Base-by-base conservation (phyloP, 768 basidiomycete genomes). In the Tricholoma matsutake region DNA sequence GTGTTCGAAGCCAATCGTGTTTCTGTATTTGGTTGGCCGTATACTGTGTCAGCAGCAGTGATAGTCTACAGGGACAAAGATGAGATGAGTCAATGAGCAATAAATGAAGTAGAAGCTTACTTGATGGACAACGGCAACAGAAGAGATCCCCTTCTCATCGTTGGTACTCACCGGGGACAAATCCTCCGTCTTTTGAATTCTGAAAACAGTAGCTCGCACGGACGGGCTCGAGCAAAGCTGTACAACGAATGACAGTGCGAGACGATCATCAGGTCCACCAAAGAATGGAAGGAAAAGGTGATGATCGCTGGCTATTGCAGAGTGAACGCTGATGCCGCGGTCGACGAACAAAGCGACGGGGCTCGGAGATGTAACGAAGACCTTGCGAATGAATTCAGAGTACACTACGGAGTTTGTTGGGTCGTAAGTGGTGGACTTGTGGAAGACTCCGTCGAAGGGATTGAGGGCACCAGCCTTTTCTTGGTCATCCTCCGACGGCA, bases 271-370 rank as follows among this genome's bases (percentile, higher is more conserved):
- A 0, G 94, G 90, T 0, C 96, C 96, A 22, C 96, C 96, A 71
- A 94, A 91, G 83, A 98, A 98, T 0, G 94, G 91, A 11, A 97
- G 68, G 71, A 96, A 86, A 29, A 98, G 68, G 64, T 92, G 91
- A 61, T 88, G 79, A 22, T 66, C 71, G 45, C 53, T 69, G 31
- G 51, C 52, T 4, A 70, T 65, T 1, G 71, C 64, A 49, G 71
- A 66, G 14, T 72, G 67, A 6, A 66, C 59, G 28, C 67, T 68
- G 20, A 81, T 72, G 1, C 88, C 88, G 25, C 88, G 79, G 71
- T 98, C 96, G 60, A 97, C 82, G 71, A 92, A 96, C 35, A 98
- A 74, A 4, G 88, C 93, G 35, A 96, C 90, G 66, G 98, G 92
- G 9, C 81, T 79, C 2, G 85, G 82, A 14, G 87, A 83, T 35